phyloP scores from a whole-genome alignment of 176 grass and related monocot species.

The Bonia amplexicaulis region DNA sequence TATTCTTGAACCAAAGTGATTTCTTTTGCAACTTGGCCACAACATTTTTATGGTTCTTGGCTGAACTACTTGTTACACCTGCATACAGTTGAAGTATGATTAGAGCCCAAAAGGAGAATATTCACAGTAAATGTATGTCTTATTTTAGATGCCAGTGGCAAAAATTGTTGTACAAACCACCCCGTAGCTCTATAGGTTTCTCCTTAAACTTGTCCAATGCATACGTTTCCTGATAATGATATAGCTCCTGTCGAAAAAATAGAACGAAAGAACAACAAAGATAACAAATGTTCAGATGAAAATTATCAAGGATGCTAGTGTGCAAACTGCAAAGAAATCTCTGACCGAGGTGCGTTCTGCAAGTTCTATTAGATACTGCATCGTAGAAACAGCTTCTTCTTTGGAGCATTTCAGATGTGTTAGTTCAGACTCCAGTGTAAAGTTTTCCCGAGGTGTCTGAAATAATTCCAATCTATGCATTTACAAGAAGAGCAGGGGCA shows the following conservation, averaged over 20 bases:
- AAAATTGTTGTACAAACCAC: no score
- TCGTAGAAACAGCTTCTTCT: conserved; percentile 22
- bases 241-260: conserved; percentile 23
- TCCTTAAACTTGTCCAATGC: conserved; percentile 39
- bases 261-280: not conserved
- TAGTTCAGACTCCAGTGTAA: conserved; percentile 2
- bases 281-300: not conserved
- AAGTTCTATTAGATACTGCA: conserved; percentile 44
- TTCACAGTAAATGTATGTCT: no score
- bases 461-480: conserved; percentile 10
- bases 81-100: no score
- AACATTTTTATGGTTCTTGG: conserved; percentile 16
- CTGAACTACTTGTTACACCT: no score
- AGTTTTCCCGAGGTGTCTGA: no score
- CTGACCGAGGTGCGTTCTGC: conserved; percentile 42
- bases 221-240: no score
- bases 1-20: conserved; percentile 52
- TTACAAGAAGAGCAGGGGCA: not conserved
- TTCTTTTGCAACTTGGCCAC: conserved; percentile 12
- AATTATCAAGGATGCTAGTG: not conserved
- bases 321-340: not conserved
- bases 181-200: no score
- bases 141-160: no score
- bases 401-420: not conserved
- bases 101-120: no score